phyloP scores from a whole-genome alignment of 1,139 yeast genomes.

The Blastobotrys niveus region DNA sequence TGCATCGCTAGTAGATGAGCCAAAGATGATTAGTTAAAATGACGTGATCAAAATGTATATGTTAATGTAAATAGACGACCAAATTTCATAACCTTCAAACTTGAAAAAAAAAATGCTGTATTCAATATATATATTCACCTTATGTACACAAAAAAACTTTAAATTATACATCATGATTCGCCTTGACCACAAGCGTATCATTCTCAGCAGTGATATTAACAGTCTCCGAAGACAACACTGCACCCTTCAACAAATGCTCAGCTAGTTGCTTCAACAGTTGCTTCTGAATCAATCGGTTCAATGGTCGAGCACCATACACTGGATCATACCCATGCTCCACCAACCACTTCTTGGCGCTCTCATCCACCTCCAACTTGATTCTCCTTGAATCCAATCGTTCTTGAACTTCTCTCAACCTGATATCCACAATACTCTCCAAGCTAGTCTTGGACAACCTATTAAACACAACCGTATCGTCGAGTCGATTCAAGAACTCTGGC shows the following conservation, averaged over 20 bases:
- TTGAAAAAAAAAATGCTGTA: background rate
- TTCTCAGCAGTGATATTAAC: conserved; percentile 44
- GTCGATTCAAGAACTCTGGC: conserved; percentile 90
- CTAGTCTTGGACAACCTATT: conserved; percentile 77
- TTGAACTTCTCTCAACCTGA: conserved; percentile 72
- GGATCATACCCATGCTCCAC: conserved; percentile 86
- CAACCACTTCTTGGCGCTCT: conserved; percentile 63
- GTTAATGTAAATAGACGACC: background rate
- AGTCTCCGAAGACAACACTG: conserved; percentile 61
- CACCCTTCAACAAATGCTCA: conserved; percentile 68
- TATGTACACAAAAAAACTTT: conserved; percentile 14
- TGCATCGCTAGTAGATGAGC: conserved; percentile 28
- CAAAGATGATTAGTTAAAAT: conserved; percentile 8
- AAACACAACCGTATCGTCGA: conserved; percentile 86
- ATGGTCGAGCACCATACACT: conserved; percentile 90
- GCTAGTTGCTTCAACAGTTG: conserved; percentile 82
- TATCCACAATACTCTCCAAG: conserved; percentile 71
- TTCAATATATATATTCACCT: conserved; percentile 7
- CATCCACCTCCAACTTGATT: conserved; percentile 54
- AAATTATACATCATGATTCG: conserved; percentile 48
- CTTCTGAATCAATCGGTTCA: conserved; percentile 83
- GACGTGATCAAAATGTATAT: background rate
- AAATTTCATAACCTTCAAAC: background rate
- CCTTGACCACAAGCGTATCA: conserved; percentile 39
- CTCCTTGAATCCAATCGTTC: conserved; percentile 75